Conservation (phyloP, 495 filamentous ascomycete species). For the Cenococcum geophilum region DNA sequence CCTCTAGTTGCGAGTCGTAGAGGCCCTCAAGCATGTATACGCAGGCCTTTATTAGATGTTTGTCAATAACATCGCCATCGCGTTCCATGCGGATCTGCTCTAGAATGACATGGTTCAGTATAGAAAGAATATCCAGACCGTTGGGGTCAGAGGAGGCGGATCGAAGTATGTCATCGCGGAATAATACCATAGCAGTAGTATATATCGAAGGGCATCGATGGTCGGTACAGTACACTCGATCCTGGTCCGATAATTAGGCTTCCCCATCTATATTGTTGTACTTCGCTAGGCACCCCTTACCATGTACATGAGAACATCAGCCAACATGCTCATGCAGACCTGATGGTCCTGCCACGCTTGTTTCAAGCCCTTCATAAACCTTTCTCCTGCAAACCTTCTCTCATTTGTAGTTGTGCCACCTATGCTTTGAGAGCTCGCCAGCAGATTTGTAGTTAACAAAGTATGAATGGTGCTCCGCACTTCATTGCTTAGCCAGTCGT, state of each 20-base stretch:
- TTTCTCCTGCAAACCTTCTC: constrained; percentile 72
- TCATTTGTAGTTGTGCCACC: constrained; percentile 62
- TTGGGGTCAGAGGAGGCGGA: constrained; percentile 45
- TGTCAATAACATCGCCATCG: constrained; percentile 83
- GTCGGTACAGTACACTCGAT: constrained; percentile 71
- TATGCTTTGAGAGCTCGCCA: constrained; percentile 25
- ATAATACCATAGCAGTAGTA: constrained; percentile 74
- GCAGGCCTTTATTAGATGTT: constrained; percentile 71
- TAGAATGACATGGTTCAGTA: constrained; percentile 75
- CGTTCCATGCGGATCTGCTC: constrained; percentile 91
- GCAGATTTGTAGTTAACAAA: constrained; percentile 56
- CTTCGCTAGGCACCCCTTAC: constrained; percentile 40
- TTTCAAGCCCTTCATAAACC: constrained; percentile 70
- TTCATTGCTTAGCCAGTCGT: constrained; percentile 64
- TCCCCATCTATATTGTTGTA: neutral
- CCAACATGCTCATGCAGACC: constrained; percentile 91
- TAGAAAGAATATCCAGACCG: constrained; percentile 50
- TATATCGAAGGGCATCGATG: constrained; percentile 72
- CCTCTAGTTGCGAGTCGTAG: constrained; percentile 72
- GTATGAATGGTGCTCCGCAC: constrained; percentile 59
- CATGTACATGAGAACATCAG: constrained; percentile 98
- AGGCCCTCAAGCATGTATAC: constrained; percentile 87
- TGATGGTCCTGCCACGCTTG: constrained; percentile 82
- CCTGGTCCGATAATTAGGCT: constrained; percentile 38
- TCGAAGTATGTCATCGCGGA: constrained; percentile 73